Evolutionary conservation across 2,329 filamentous ascomycete species (phyloP).

Genomic region (Aspergillus luchuensis): DNA sequence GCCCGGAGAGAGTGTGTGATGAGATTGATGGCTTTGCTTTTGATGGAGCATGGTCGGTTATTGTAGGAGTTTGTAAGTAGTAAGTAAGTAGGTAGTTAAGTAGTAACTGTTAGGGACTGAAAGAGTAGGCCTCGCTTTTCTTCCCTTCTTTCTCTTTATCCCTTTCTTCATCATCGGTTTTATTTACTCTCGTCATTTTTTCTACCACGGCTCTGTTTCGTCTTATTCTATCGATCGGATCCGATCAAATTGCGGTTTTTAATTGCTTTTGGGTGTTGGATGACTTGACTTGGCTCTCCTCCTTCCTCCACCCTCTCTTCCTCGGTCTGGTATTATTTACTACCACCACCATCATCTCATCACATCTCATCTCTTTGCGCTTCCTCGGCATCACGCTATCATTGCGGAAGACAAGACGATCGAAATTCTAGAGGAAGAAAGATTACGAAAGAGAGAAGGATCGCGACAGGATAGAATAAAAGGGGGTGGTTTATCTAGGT

Average conservation of each 20-base stretch:
- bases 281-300: background rate
- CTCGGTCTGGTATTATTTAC: too few species aligned
- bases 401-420: background rate
- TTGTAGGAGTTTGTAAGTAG: background rate
- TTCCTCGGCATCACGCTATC: background rate
- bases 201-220: background rate
- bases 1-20: too few species aligned
- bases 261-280: background rate
- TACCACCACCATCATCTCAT: too few species aligned
- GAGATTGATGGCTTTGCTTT: too few species aligned
- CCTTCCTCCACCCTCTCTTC: background rate
- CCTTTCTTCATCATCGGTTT: background rate
- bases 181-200: too few species aligned
- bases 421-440: background rate
- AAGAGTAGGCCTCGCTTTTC: background rate
- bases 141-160: background rate
- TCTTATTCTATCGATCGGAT: background rate
- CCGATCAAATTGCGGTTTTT: background rate
- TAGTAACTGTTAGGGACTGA: background rate
- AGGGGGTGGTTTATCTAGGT: background rate
- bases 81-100: background rate
- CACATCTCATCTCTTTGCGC: background rate
- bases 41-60: background rate
- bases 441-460: background rate
- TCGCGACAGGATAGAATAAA: background rate